Percentiles rank a stretch among this genome's conserved stretches.
Conservation (phyloP, 371 early-diverging fungal species). For the Mucor indicus region DNA sequence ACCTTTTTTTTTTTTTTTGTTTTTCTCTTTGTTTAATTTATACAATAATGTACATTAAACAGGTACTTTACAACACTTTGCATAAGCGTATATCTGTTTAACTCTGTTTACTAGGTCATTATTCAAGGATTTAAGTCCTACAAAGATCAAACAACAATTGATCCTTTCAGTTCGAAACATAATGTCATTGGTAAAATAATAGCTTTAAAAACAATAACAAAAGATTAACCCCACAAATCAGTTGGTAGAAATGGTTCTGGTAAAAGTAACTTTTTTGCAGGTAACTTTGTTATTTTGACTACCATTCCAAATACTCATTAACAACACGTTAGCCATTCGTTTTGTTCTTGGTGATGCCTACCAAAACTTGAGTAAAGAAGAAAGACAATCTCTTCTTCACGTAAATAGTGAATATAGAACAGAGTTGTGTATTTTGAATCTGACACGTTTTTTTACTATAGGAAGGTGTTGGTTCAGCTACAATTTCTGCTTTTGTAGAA, state of each 20-base stretch:
- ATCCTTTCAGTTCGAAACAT: constrained; percentile 89
- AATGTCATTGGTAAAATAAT: constrained; percentile 87
- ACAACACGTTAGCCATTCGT: constrained; percentile 73
- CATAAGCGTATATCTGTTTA: background rate
- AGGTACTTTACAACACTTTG: background rate
- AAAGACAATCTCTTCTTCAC: constrained; percentile 91
- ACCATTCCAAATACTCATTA: background rate
- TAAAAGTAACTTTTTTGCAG: constrained; percentile 98
- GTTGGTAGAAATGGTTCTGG: constrained; percentile 99
- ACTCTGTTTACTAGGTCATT: constrained; percentile 62
- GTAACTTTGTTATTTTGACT: constrained; percentile 37
- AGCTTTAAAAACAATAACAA: background rate
- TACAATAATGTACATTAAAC: background rate
- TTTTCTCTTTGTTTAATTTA: background rate
- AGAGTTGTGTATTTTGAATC: background rate
- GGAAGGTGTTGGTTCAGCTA: constrained; percentile 92
- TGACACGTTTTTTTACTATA: constrained; percentile 27
- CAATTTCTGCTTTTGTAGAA: constrained; percentile 97
- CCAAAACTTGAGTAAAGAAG: constrained; percentile 86
- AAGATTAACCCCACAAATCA: constrained; percentile 23
- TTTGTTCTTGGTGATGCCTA: constrained; percentile 97
- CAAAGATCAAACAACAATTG: constrained; percentile 90
- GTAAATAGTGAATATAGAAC: constrained; percentile 39
- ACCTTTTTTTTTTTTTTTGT: no score
- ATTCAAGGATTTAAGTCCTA: constrained; percentile 99